Conservation (phyloP, 257 asterid genomes). For the Salvia hispanica region DNA sequence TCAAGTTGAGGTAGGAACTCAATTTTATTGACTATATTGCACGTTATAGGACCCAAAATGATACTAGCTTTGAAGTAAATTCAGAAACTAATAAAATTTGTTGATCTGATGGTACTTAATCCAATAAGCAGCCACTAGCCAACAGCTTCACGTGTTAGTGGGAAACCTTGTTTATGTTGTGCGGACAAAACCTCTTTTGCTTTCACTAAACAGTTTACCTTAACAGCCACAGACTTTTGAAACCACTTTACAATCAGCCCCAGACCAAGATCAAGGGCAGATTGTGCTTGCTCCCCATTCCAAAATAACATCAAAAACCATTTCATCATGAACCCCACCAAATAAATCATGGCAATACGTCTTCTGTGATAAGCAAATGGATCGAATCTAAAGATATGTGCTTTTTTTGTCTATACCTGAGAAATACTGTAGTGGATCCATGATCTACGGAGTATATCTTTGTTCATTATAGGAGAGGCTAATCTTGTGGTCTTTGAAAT, state of each 20-base stretch:
- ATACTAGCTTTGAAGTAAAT: neutral
- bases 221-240: constrained; percentile 16
- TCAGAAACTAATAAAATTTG: neutral
- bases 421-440: neutral
- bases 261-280: constrained; percentile 26
- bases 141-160: constrained; percentile 29
- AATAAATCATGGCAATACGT: constrained; percentile 18
- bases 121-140: constrained; percentile 23
- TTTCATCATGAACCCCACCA: constrained; percentile 28
- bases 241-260: constrained; percentile 12
- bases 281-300: constrained; percentile 35
- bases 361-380: constrained; percentile 24
- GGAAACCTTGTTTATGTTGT: constrained; percentile 24
- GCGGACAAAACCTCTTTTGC: constrained; percentile 27
- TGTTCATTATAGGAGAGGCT: neutral
- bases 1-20: neutral
- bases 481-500: neutral
- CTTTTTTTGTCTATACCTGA: constrained; percentile 1
- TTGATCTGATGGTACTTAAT: constrained; percentile 6
- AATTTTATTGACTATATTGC: neutral
- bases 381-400: constrained; percentile 1
- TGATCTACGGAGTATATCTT: neutral
- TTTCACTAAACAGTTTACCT: constrained; percentile 22
- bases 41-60: neutral
- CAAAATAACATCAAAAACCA: neutral